These are phyloP conservation scores for Hanseniaspora sp. DNA, from an alignment of 1,139 yeast species.

Conservation along the genomic window DNA sequence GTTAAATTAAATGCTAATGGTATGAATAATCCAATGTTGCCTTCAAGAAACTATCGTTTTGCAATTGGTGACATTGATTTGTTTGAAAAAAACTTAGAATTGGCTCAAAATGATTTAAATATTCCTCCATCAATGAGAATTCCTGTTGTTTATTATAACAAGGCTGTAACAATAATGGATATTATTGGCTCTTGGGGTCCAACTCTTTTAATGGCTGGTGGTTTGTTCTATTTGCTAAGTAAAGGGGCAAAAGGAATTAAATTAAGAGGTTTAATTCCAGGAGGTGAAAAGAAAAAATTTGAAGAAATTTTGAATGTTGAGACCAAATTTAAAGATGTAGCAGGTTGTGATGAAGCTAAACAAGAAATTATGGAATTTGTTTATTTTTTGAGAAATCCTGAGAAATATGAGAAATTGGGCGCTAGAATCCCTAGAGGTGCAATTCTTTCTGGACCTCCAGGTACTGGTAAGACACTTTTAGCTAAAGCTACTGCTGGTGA, in stretches of 20 bases:
- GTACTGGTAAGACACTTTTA: constrained; percentile 92
- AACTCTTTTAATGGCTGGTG: constrained; percentile 73
- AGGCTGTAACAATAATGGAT: constrained; percentile 30
- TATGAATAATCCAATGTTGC: constrained; percentile 30
- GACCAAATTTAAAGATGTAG: constrained; percentile 83
- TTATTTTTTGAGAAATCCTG: constrained; percentile 77
- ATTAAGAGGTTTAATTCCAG: constrained; percentile 44
- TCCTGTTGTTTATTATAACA: constrained; percentile 54
- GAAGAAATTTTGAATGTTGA: constrained; percentile 87
- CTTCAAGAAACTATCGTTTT: constrained; percentile 40
- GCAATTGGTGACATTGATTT: constrained; percentile 64
- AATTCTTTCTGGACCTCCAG: constrained; percentile 95
- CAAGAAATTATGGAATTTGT: constrained; percentile 97
- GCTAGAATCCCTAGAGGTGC: constrained; percentile 98
- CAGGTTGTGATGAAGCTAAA: constrained; percentile 96
- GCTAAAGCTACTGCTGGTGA: constrained; percentile 99
- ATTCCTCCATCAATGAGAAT: constrained; percentile 51
- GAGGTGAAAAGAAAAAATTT: constrained; percentile 76
- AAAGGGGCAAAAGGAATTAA: constrained; percentile 29
- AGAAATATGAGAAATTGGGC: constrained; percentile 78
- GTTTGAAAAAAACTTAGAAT: constrained; percentile 57
- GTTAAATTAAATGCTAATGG: constrained; percentile 58
- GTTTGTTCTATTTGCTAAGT: constrained; percentile 63
- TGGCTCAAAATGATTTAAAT: constrained; percentile 49
- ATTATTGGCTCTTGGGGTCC: constrained; percentile 45